phyloP scores from a whole-genome alignment of 306 rosid genomes.

The Begonia fuchsioides region DNA sequence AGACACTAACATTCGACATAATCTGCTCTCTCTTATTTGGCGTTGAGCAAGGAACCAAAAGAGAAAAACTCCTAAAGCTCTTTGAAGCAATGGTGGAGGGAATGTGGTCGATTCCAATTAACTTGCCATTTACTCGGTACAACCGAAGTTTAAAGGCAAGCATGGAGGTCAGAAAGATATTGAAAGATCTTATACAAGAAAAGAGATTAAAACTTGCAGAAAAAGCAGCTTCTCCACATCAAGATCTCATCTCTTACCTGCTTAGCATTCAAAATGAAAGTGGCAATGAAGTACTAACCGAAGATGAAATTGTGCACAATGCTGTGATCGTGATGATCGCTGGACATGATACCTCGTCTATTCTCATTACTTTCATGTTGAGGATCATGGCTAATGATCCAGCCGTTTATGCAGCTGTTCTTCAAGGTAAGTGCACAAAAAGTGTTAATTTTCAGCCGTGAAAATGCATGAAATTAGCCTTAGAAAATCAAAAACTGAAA shows the following conservation, averaged over 20 bases:
- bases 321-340: constrained; percentile 47
- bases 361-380: constrained; percentile 45
- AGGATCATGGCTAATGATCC: constrained; percentile 39
- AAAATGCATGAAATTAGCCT: too few relatives aligned
- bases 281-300: constrained; percentile 24
- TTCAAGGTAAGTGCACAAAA: constrained; percentile 33
- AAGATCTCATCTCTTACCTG: constrained; percentile 53
- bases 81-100: constrained; percentile 43
- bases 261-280: constrained; percentile 31
- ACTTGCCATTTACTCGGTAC: constrained; percentile 58
- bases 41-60: constrained; percentile 39
- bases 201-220: constrained; percentile 25
- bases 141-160: constrained; percentile 51
- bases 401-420: constrained; percentile 31
- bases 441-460: too few relatives aligned
- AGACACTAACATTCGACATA: constrained; percentile 64
- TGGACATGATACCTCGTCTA: constrained; percentile 57
- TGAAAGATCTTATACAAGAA: constrained; percentile 28
- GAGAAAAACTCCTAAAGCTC: constrained; percentile 25
- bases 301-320: constrained; percentile 50
- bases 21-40: constrained; percentile 54
- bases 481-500: too few relatives aligned
- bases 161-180: constrained; percentile 23
- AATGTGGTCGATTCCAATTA: constrained; percentile 52
- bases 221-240: constrained; percentile 23